Conservation (phyloP, 2,329 filamentous ascomycete genomes). For the Sporothrix euskadiensis region DNA sequence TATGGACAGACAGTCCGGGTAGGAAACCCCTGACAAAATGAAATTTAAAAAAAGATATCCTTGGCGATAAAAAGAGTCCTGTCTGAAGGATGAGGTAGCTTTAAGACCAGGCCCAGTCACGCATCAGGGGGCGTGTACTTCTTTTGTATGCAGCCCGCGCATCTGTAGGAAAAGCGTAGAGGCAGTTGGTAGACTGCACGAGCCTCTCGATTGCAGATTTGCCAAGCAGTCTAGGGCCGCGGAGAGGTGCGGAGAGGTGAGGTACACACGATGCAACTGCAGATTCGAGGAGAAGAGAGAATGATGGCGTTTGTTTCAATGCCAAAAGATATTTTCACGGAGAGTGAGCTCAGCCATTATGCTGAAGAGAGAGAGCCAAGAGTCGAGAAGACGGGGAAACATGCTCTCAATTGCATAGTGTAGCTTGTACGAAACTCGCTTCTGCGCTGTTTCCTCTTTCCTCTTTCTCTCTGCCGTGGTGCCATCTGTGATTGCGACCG, state of each 20-base stretch:
- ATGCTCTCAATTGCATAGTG: neutral
- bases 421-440: neutral
- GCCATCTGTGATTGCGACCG: neutral
- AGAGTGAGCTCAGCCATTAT: neutral
- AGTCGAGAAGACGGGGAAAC: neutral
- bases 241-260: neutral
- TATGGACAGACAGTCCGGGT: neutral
- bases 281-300: neutral
- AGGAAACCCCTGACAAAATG: neutral
- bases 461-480: neutral
- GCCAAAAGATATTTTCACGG: neutral
- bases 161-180: too few species aligned
- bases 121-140: too few species aligned
- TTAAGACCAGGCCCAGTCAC: too few species aligned
- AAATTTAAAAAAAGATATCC: neutral
- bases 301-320: neutral
- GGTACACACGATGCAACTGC: neutral
- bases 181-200: neutral
- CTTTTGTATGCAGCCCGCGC: too few species aligned
- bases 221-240: neutral
- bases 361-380: neutral
- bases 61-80: too few species aligned
- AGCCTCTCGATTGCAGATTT: neutral
- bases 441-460: neutral
- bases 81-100: neutral